These are phyloP conservation scores for Paecilomyces variotii DNA, from an alignment of 2,329 filamentous ascomycete species.

Conservation along the genomic window DNA sequence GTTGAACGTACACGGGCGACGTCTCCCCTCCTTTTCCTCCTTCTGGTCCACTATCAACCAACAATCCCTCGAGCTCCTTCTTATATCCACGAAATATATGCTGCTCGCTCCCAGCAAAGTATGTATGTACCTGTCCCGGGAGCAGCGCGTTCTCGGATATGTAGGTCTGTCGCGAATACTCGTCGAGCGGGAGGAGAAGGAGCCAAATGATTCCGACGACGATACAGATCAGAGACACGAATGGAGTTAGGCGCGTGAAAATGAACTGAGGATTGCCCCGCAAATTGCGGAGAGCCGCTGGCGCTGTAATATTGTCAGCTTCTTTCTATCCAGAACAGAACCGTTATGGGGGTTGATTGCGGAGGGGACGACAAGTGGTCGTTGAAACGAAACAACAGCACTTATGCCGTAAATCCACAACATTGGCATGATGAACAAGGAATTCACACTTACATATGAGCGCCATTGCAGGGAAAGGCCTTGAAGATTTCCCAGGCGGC, in stretches of 20 bases:
- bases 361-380: constrained; percentile 3
- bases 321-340: constrained; percentile 7
- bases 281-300: constrained; percentile 42
- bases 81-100: constrained; percentile 87
- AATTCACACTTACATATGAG: constrained; percentile 29
- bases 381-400: not conserved
- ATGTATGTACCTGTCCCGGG: constrained; percentile 93
- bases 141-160: constrained; percentile 96
- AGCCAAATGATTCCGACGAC: constrained; percentile 83
- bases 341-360: constrained; percentile 7
- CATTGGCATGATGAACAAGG: not conserved
- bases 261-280: constrained; percentile 74
- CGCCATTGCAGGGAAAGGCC: constrained; percentile 27
- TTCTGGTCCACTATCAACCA: constrained; percentile 11
- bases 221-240: constrained; percentile 78
- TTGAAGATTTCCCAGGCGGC: constrained; percentile 16
- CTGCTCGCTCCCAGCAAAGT: constrained; percentile 94
- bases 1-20: constrained; percentile 3
- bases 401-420: not conserved
- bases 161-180: constrained; percentile 87
- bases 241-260: constrained; percentile 66
- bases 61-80: constrained; percentile 61
- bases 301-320: constrained; percentile 15
- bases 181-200: constrained; percentile 76
- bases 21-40: constrained; percentile 21